A percentile compares a stretch with the other conserved stretches of the same genome.
phyloP scores from a whole-genome alignment of 2,329 filamentous ascomycete species.

The Botrytis hyacinthi region DNA sequence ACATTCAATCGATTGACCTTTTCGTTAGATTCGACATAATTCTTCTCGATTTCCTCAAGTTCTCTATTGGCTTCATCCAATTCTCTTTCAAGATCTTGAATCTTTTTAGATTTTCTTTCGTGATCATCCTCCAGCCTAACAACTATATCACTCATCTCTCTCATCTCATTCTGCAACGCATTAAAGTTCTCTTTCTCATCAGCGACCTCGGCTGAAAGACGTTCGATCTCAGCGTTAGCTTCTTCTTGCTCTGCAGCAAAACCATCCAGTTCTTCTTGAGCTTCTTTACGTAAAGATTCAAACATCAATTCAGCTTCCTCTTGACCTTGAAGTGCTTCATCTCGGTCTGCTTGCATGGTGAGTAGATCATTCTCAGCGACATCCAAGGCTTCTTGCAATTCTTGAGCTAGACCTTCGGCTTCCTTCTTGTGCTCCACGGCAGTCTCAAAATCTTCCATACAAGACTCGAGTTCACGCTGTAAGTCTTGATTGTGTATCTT shows the following conservation, averaged over 20 bases:
- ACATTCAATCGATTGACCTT: constrained; percentile 87
- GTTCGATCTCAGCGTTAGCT: constrained; percentile 67
- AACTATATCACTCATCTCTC: constrained; percentile 82
- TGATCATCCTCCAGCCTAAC: constrained; percentile 88
- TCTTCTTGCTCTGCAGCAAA: constrained; percentile 72
- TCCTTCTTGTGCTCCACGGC: constrained; percentile 63
- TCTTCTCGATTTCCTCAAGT: constrained; percentile 79
- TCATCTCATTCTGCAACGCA: constrained; percentile 91
- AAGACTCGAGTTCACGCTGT: constrained; percentile 76
- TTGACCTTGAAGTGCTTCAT: constrained; percentile 73
- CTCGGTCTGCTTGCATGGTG: constrained; percentile 75
- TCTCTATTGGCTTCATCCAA: constrained; percentile 82
- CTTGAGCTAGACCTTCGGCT: constrained; percentile 55
- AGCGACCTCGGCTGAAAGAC: constrained; percentile 67
- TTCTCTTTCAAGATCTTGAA: constrained; percentile 80
- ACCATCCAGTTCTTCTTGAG: constrained; percentile 63
- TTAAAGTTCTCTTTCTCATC: constrained; percentile 83
- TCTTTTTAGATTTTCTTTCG: constrained; percentile 71
- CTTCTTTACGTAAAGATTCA: constrained; percentile 58
- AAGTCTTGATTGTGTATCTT: constrained; percentile 90
- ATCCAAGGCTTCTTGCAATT: constrained; percentile 78
- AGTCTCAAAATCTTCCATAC: constrained; percentile 74
- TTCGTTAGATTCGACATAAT: constrained; percentile 77
- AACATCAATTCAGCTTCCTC: constrained; percentile 58
- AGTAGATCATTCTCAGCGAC: constrained; percentile 77